Conservation (phyloP, 2,329 filamentous ascomycete species). For the Bimuria novae-zelandiae region DNA sequence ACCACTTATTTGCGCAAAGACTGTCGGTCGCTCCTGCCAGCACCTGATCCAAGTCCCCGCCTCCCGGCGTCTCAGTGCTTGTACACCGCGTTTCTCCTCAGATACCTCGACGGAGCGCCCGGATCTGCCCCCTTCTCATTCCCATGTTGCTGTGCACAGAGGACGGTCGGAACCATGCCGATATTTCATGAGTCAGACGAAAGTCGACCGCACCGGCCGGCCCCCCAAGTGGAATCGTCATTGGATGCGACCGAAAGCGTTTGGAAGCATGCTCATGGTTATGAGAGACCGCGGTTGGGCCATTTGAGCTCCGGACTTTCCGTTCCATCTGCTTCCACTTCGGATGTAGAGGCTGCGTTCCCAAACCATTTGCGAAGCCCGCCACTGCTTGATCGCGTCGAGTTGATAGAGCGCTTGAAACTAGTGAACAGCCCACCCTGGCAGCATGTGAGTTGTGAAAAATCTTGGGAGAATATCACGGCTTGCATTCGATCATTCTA, state of each 20-base stretch:
- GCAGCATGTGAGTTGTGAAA: slow-evolving; percentile 65
- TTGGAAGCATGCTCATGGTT: slow-evolving; percentile 15
- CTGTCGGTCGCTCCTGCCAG: slow-evolving; percentile 34
- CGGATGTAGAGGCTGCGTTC: slow-evolving; percentile 17
- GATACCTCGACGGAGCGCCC: neutral
- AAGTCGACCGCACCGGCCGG: slow-evolving; percentile 26
- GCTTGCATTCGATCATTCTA: too few species aligned
- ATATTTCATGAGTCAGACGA: slow-evolving; percentile 47
- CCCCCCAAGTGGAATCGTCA: slow-evolving; percentile 22
- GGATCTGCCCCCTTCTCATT: slow-evolving; percentile 12
- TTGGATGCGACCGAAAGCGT: slow-evolving; percentile 21
- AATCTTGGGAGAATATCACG: too few species aligned
- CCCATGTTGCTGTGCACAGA: slow-evolving; percentile 31
- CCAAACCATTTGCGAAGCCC: slow-evolving; percentile 31
- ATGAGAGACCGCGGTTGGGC: slow-evolving; percentile 14
- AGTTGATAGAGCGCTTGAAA: slow-evolving; percentile 85
- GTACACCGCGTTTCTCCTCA: neutral
- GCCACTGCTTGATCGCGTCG: slow-evolving; percentile 64
- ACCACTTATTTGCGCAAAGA: slow-evolving; percentile 25
- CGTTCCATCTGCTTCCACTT: slow-evolving; percentile 1
- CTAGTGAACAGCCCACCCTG: slow-evolving; percentile 75
- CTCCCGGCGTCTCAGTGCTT: slow-evolving; percentile 29
- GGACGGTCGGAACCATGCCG: slow-evolving; percentile 37
- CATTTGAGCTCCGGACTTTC: slow-evolving; percentile 12
- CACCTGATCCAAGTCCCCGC: slow-evolving; percentile 32